These are phyloP conservation scores for Leccinum disarticulatum DNA, from an alignment of 768 basidiomycete species.

Conservation along the genomic window DNA sequence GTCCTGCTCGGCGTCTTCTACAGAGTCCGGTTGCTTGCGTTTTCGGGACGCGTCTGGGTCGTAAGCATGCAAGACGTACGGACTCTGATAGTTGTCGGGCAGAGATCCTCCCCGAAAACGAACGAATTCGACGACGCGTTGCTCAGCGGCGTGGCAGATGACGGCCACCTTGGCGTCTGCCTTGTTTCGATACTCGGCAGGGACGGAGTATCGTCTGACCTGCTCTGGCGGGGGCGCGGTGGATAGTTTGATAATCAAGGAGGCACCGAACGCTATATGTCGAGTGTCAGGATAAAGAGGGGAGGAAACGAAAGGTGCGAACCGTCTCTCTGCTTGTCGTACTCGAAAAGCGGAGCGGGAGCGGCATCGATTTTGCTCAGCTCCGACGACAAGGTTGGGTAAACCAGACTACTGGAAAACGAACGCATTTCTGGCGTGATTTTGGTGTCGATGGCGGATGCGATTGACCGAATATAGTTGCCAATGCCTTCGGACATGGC, in stretches of 20 bases:
- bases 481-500: slow-evolving; percentile 66
- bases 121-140: slow-evolving; percentile 59
- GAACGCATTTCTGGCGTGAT: slow-evolving; percentile 46
- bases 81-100: slow-evolving; percentile 42
- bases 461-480: slow-evolving; percentile 50
- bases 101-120: slow-evolving; percentile 48
- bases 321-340: slow-evolving; percentile 53
- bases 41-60: slow-evolving; percentile 33
- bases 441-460: slow-evolving; percentile 42
- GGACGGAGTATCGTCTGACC: slow-evolving; percentile 44
- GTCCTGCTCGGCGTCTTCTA: slow-evolving; percentile 15
- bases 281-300: background rate
- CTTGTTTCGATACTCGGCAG: slow-evolving; percentile 53
- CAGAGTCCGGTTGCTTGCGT: slow-evolving; percentile 35
- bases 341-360: slow-evolving; percentile 42
- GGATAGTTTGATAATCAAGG: slow-evolving; percentile 43
- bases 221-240: slow-evolving; percentile 33
- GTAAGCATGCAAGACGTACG: slow-evolving; percentile 32
- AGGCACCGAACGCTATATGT: slow-evolving; percentile 54
- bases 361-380: slow-evolving; percentile 42
- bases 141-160: slow-evolving; percentile 48
- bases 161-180: slow-evolving; percentile 64
- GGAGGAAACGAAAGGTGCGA: slow-evolving; percentile 7
- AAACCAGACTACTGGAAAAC: slow-evolving; percentile 44
- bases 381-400: slow-evolving; percentile 46